Evolutionary conservation across 805 yeast species (phyloP), one percentile per base, ranked within the genome.

Genomic region (Metschnikowia lachancei): DNA sequence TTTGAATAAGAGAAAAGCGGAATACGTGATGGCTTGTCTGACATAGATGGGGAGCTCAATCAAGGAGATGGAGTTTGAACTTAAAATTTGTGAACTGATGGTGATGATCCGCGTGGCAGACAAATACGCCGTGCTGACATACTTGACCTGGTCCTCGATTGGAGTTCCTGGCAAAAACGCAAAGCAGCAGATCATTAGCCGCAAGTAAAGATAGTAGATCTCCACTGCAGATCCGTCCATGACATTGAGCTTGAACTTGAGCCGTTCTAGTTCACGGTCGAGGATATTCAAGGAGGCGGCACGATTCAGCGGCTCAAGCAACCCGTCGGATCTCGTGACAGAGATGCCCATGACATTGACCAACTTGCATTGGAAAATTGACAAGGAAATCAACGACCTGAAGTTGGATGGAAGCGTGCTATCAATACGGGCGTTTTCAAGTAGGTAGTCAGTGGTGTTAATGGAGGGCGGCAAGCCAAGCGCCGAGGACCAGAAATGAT

Each of bases 151-250:
- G 64, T 87, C 95, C 54, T 85, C 94, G 44, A 82, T 77, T 8
- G 96, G 89, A 0, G 95, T 85, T 18, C 88, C 91, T n/a, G 96
- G 92, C 49, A 89, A 69, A 56, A 91, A 91, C 3, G 96, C 92
- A 74, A 87, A 91, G 47, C 91, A 81, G 61, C 96, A 87, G 36
- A 91, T 77, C 79, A 87, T 85, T 51, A 88, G 72, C 57, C 85
- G 81, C 39, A 88, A 83, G 63, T 91, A 89, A 4, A 87, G 72
- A 58, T 79, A 86, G 59, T 87, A 87, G 36, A 87, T 83, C 54
- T 89, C 95, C 6, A 88, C 82, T 0, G 83, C 74, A 1, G 82
- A 73, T 49, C 82, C 85, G 30, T 74, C 76, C 48, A 81, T 84
- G 47, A 87, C 80, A 38, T 79, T 78, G 31, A 89, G 67, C 49